These are phyloP conservation scores for Polytrichum commune DNA, from an alignment of 225 moss, liverwort and hornwort genomes.

Conservation along the genomic window DNA sequence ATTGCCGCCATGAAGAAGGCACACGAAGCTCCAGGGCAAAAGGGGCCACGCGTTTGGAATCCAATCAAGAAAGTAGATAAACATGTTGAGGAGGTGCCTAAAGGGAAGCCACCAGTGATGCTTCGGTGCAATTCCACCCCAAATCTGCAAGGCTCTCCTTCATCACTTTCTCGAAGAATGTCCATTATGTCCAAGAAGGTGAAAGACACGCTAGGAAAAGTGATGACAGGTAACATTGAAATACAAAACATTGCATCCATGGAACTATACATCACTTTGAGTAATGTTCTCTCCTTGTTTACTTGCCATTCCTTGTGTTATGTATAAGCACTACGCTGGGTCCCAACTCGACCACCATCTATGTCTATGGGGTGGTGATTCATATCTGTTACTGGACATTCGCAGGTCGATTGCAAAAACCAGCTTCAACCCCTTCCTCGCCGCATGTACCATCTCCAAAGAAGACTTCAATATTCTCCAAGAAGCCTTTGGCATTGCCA, in stretches of 20 bases:
- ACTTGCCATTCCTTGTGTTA: too few species aligned
- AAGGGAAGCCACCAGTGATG: conserved; percentile 23
- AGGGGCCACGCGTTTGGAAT: conserved; percentile 50
- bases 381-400: neutral
- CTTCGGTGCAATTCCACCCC: conserved; percentile 68
- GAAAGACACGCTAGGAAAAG: conserved; percentile 83
- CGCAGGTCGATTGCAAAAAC: conserved; percentile 42
- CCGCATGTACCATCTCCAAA: conserved; percentile 23
- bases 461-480: conserved; percentile 18
- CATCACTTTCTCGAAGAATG: conserved; percentile 83
- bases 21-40: conserved; percentile 39
- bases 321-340: too few species aligned
- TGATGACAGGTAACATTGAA: conserved; percentile 63
- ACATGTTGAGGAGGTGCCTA: conserved; percentile 31
- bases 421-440: conserved; percentile 14
- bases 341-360: too few species aligned
- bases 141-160: conserved; percentile 54
- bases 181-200: conserved; percentile 88
- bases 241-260: too few species aligned
- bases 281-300: too few species aligned
- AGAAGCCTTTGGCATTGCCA: conserved; percentile 28
- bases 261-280: too few species aligned
- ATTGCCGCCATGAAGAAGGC: conserved; percentile 47
- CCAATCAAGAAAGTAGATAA: conserved; percentile 45
- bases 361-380: too few species aligned